Conservation (phyloP, 805 yeast genomes). For the Wickerhamomyces rabaulensis region DNA sequence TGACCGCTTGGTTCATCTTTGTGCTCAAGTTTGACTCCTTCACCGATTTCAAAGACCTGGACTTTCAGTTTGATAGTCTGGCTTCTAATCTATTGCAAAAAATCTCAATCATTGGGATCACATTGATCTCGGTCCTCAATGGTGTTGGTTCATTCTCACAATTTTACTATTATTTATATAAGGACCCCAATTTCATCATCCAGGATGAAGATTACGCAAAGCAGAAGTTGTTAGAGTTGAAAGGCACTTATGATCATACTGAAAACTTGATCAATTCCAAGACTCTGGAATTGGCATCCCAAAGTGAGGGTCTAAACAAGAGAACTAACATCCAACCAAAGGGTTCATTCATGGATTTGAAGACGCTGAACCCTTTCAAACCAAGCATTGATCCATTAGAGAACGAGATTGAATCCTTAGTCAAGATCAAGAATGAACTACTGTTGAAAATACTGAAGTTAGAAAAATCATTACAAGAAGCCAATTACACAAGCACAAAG, state of each 20-base stretch:
- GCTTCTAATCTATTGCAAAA: slow-evolving; percentile 14
- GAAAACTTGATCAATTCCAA: slow-evolving; percentile 16
- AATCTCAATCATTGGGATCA: slow-evolving; percentile 22
- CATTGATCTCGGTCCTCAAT: slow-evolving; percentile 21
- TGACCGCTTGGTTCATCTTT: slow-evolving; percentile 15
- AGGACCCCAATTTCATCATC: slow-evolving; percentile 3
- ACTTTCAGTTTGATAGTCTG: slow-evolving; percentile 6
- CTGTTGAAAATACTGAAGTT: slow-evolving; percentile 14
- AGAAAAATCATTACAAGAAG: slow-evolving; percentile 6
- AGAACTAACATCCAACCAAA: slow-evolving; percentile 17
- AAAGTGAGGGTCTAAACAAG: slow-evolving; percentile 6
- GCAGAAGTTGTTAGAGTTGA: slow-evolving; percentile 9
- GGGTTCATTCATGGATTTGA: slow-evolving; percentile 19
- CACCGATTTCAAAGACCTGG: slow-evolving; percentile 16
- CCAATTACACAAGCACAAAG: not conserved
- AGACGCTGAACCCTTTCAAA: slow-evolving; percentile 7
- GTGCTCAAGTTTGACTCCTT: slow-evolving; percentile 15
- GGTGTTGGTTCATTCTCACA: slow-evolving; percentile 26
- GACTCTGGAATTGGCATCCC: slow-evolving; percentile 8
- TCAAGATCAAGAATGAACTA: slow-evolving; percentile 20
- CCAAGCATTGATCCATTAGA: slow-evolving; percentile 5
- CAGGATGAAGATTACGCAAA: slow-evolving; percentile 2
- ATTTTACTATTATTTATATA: slow-evolving; percentile 19
- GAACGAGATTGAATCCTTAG: slow-evolving; percentile 18
- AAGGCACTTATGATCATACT: slow-evolving; percentile 14